Evolutionary conservation across 208 protist species (phyloP).

Genomic region (Trypanosoma scelopori): DNA sequence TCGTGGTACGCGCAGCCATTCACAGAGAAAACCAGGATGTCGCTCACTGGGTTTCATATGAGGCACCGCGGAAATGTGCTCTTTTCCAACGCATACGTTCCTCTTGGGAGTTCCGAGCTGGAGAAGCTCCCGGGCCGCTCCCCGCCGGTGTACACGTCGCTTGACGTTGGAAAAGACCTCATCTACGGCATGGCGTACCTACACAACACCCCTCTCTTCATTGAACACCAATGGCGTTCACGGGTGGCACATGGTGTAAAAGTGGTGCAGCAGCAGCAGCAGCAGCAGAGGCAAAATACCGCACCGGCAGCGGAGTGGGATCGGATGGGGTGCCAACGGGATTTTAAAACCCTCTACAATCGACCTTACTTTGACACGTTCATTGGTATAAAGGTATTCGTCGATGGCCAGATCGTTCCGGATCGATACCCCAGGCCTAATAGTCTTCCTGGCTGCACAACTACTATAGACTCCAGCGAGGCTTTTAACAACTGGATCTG

Average conservation of each 20-base stretch:
- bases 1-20: constrained; percentile 68
- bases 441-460: constrained; percentile 64
- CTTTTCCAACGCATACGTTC: constrained; percentile 54
- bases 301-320: not conserved
- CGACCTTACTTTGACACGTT: constrained; percentile 58
- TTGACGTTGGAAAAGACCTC: constrained; percentile 58
- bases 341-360: constrained; percentile 47
- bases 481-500: constrained; percentile 60
- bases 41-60: constrained; percentile 54
- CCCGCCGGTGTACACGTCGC: constrained; percentile 30
- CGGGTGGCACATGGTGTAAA: constrained; percentile 52
- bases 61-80: constrained; percentile 52
- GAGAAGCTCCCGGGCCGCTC: constrained; percentile 36
- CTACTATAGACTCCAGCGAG: constrained; percentile 54
- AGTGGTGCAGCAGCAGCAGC: constrained; percentile 9
- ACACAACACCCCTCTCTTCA: constrained; percentile 62
- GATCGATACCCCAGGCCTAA: constrained; percentile 53
- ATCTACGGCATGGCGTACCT: constrained; percentile 79
- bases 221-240: constrained; percentile 70
- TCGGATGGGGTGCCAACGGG: not conserved
- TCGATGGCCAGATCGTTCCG: constrained; percentile 63
- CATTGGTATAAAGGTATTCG: constrained; percentile 64
- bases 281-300: not conserved
- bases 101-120: constrained; percentile 39
- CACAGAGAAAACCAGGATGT: constrained; percentile 28